A percentile compares a stretch with the other conserved stretches of the same genome.
Conservation (phyloP, 2,329 filamentous ascomycete genomes). For the Penicillium sclerotigenum region DNA sequence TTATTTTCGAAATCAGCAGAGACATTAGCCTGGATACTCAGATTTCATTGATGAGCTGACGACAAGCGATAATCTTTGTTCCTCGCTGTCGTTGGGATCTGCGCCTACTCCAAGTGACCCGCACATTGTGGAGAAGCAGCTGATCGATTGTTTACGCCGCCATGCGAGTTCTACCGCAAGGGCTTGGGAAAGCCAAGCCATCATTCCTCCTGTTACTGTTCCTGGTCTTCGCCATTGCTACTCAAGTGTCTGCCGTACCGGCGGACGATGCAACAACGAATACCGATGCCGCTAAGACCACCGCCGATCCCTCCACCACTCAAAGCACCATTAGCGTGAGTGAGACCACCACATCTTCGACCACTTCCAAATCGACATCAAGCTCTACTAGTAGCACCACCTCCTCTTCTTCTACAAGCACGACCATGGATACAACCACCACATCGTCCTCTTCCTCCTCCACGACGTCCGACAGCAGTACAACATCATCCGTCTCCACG, state of each 20-base stretch:
- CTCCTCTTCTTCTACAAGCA: slow-evolving; percentile 14
- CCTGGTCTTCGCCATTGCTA: slow-evolving; percentile 13
- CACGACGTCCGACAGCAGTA: slow-evolving; percentile 14
- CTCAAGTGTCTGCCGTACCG: slow-evolving; percentile 19
- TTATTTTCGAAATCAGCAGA: not conserved
- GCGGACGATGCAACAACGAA: slow-evolving; percentile 19
- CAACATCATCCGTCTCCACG: slow-evolving; percentile 23
- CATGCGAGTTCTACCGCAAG: slow-evolving; percentile 19
- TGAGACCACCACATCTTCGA: slow-evolving; percentile 17
- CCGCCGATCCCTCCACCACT: slow-evolving; percentile 24
- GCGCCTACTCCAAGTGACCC: slow-evolving; percentile 21
- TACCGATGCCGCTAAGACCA: slow-evolving; percentile 21
- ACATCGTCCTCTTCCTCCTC: slow-evolving; percentile 25
- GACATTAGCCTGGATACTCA: not conserved
- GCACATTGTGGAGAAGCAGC: slow-evolving; percentile 21
- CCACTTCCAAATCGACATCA: slow-evolving; percentile 14
- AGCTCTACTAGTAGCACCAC: slow-evolving; percentile 11
- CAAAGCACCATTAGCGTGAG: slow-evolving; percentile 21
- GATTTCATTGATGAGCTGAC: not conserved
- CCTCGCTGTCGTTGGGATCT: slow-evolving; percentile 14
- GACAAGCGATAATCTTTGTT: slow-evolving; percentile 3
- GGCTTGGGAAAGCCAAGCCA: slow-evolving; percentile 15
- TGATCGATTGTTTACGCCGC: slow-evolving; percentile 19
- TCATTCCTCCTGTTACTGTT: slow-evolving; percentile 15
- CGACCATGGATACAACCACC: slow-evolving; percentile 18